Evolutionary conservation across 225 moss, liverwort and hornwort genomes (phyloP).

Genomic region (Rhytidiadelphus loreus): DNA sequence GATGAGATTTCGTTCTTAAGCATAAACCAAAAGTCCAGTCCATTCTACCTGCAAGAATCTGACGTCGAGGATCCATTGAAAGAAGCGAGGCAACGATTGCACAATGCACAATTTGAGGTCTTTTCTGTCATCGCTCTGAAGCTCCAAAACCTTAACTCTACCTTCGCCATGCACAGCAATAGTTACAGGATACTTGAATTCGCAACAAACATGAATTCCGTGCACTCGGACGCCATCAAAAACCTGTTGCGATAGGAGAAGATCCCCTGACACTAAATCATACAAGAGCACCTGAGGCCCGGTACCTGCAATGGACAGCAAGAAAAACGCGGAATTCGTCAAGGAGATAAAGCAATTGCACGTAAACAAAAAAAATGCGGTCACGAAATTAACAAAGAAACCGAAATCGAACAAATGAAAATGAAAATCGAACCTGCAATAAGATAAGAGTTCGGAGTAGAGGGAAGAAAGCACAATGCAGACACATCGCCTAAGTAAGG

Average conservation of each 20-base stretch:
- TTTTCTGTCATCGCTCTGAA: neutral
- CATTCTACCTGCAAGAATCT: slow-evolving; percentile 54
- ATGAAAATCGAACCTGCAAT: slow-evolving; percentile 8
- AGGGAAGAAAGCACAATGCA: slow-evolving; percentile 61
- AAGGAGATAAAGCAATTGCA: neutral
- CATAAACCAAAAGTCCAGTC: neutral
- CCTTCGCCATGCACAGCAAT: slow-evolving; percentile 86
- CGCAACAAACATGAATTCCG: slow-evolving; percentile 47
- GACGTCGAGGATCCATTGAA: slow-evolving; percentile 84
- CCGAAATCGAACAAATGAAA: neutral
- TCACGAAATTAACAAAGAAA: neutral
- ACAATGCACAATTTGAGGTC: slow-evolving; percentile 24
- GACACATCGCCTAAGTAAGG: slow-evolving; percentile 89
- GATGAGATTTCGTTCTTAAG: neutral
- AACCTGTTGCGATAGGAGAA: slow-evolving; percentile 37
- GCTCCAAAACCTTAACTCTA: slow-evolving; percentile 62
- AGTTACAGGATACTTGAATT: neutral
- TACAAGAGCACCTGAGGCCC: slow-evolving; percentile 79
- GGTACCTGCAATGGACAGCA: slow-evolving; percentile 36
- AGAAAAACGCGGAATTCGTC: neutral
- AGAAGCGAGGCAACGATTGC: slow-evolving; percentile 65
- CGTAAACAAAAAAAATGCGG: neutral
- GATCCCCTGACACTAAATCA: slow-evolving; percentile 48
- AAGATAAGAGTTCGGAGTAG: slow-evolving; percentile 23
- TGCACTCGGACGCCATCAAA: slow-evolving; percentile 91